Conservation (phyloP, 208 protist species). For the Acanthamoeba royreba region DNA sequence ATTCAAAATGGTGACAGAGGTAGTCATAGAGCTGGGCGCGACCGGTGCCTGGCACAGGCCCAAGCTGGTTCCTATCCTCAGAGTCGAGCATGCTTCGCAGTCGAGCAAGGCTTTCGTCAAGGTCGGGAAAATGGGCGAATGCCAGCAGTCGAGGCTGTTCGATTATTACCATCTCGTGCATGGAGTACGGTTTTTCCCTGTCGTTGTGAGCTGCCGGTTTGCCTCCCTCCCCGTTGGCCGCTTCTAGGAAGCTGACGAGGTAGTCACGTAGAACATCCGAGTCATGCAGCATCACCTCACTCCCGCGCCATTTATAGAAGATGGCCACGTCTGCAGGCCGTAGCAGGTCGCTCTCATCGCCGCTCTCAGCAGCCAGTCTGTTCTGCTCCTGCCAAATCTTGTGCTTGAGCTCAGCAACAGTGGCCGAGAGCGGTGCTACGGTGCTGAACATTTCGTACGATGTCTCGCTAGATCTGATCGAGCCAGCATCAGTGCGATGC, state of each 20-base stretch:
- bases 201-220: not conserved
- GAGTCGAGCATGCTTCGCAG: not conserved
- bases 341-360: not conserved
- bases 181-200: not conserved
- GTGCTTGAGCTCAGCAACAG: slow-evolving; percentile 1
- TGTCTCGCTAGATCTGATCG: not conserved
- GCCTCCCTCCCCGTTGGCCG: not conserved
- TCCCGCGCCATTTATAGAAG: not conserved
- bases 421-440: not conserved
- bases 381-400: slow-evolving; percentile 28
- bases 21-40: not conserved
- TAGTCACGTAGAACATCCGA: not conserved
- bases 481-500: not conserved
- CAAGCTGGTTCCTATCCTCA: not conserved
- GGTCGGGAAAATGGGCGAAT: slow-evolving; percentile 16
- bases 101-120: not conserved
- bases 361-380: not conserved
- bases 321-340: slow-evolving; percentile 16
- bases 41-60: not conserved
- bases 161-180: not conserved
- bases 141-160: not conserved
- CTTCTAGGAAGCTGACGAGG: not conserved
- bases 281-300: not conserved
- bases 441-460: not conserved
- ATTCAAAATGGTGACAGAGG: slow-evolving; percentile 40